Evolutionary conservation across 306 rosid genomes (phyloP).

Genomic region (Boehmeria nivea): DNA sequence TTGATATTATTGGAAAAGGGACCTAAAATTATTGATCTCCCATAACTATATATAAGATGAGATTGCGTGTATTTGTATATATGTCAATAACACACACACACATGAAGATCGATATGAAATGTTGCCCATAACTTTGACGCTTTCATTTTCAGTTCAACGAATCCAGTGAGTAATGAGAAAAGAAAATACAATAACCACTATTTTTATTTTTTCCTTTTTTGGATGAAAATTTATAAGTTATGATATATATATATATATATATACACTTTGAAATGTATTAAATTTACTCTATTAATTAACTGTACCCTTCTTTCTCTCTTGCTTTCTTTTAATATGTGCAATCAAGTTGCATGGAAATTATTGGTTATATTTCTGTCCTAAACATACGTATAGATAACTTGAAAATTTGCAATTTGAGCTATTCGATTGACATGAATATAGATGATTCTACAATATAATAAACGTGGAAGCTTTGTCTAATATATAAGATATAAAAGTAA

Average conservation of each 20-base stretch:
- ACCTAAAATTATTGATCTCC: background rate
- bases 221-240: background rate
- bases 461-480: too few relatives aligned
- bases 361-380: too few relatives aligned
- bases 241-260: background rate
- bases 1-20: background rate
- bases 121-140: slow-evolving; percentile 8
- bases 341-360: too few relatives aligned
- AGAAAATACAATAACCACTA: background rate
- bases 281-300: too few relatives aligned
- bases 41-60: background rate
- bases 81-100: background rate
- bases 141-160: slow-evolving; percentile 8
- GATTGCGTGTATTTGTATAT: background rate
- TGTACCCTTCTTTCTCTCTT: too few relatives aligned
- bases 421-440: too few relatives aligned
- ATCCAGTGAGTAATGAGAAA: background rate
- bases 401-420: too few relatives aligned
- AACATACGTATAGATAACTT: too few relatives aligned
- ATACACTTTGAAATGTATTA: too few relatives aligned
- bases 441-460: too few relatives aligned
- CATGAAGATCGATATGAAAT: background rate
- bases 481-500: too few relatives aligned
- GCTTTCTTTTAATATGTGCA: too few relatives aligned
- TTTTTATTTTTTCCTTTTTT: background rate